Evolutionary conservation across 306 rosid genomes (phyloP).

Genomic region (Amphicarpaea edgeworthii): DNA sequence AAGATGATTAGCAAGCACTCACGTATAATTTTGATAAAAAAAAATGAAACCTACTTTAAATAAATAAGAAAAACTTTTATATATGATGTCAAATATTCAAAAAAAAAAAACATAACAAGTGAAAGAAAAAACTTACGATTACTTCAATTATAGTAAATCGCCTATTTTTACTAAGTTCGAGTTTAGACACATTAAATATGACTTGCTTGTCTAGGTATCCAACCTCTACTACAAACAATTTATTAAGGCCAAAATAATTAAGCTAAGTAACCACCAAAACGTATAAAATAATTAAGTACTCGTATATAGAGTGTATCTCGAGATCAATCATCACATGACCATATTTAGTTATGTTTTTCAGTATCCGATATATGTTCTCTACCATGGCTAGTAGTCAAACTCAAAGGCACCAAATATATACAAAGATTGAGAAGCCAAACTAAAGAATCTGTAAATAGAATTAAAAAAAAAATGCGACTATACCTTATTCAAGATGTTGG

Average conservation of each 20-base stretch:
- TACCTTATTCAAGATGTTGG: constrained; percentile 46
- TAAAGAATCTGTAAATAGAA: background rate
- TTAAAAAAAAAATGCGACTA: background rate
- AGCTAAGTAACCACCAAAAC: background rate
- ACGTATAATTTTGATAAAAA: too few relatives aligned
- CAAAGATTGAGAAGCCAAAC: constrained; percentile 33
- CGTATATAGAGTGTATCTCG: background rate
- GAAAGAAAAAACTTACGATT: too few relatives aligned
- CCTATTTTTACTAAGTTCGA: too few relatives aligned
- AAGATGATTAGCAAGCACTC: too few relatives aligned
- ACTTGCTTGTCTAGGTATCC: constrained; percentile 3
- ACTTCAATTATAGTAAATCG: too few relatives aligned
- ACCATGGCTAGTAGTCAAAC: constrained; percentile 34
- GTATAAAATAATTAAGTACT: constrained; percentile 25
- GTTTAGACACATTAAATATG: background rate
- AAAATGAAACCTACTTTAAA: too few relatives aligned
- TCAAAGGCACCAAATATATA: constrained; percentile 39
- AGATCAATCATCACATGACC: constrained; percentile 55
- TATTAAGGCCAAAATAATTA: constrained; percentile 24
- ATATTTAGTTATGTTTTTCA: constrained; percentile 35
- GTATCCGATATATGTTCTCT: constrained; percentile 29
- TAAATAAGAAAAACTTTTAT: too few relatives aligned
- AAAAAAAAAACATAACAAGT: too few relatives aligned
- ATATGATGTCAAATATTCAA: too few relatives aligned
- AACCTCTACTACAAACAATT: constrained; percentile 27